A percentile compares a stretch with the other conserved stretches of the same genome.
Conservation (phyloP, 768 basidiomycete genomes). For the Boletus rubroflammeus region DNA sequence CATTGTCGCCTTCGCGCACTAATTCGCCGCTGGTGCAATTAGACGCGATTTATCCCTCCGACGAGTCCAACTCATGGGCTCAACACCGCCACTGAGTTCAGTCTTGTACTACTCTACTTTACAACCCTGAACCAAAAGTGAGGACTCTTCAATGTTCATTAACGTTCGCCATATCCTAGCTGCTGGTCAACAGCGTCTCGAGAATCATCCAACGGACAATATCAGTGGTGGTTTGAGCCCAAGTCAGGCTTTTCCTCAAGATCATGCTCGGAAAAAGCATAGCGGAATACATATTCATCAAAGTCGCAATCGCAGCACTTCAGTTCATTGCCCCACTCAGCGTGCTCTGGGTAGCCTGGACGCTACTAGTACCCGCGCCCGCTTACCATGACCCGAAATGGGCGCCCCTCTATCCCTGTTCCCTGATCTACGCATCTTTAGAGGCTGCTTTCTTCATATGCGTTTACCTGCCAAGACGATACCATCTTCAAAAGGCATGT, state of each 20-base stretch:
- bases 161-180: background rate
- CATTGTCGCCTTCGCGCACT: background rate
- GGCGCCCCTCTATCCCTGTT: constrained; percentile 3
- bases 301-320: constrained; percentile 40
- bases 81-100: background rate
- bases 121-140: background rate
- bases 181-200: background rate
- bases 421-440: constrained; percentile 34
- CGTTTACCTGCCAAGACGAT: constrained; percentile 46
- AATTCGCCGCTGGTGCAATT: too few species aligned
- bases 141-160: background rate
- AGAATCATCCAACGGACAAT: background rate
- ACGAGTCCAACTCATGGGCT: background rate
- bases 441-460: constrained; percentile 50
- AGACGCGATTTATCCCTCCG: background rate
- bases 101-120: too few species aligned
- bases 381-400: background rate
- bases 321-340: constrained; percentile 51
- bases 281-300: constrained; percentile 54
- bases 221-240: background rate
- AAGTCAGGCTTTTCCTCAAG: background rate
- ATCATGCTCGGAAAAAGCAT: constrained; percentile 46
- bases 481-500: constrained; percentile 43
- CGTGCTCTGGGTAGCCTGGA: constrained; percentile 34
- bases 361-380: constrained; percentile 5